A percentile compares a stretch with the other conserved stretches of the same genome.
Evolutionary conservation across 1,284 basidiomycete species (phyloP).

Genomic region (Chalciporus sp.): DNA sequence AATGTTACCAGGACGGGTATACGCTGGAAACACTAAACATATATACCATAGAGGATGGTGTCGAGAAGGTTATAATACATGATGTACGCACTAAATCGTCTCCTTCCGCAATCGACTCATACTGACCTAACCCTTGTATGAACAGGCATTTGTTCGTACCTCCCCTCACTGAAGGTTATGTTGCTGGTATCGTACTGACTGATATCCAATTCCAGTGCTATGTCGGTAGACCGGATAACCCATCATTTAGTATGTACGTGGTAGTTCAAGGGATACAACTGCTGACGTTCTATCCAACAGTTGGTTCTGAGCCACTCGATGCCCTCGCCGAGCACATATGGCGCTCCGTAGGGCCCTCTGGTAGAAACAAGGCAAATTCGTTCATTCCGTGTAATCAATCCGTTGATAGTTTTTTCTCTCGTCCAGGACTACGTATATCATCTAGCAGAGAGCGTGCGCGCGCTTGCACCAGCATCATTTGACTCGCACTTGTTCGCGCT

Average conservation of each 20-base stretch:
- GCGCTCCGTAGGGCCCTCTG: constrained; percentile 78
- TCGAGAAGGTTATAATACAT: constrained; percentile 47
- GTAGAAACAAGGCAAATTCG: constrained; percentile 70
- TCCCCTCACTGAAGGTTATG: not conserved
- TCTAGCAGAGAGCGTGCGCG: constrained; percentile 66
- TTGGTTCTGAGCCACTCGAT: constrained; percentile 78
- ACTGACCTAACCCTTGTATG: not conserved
- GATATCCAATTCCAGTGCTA: constrained; percentile 48
- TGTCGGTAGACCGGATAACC: constrained; percentile 64
- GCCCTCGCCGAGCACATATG: constrained; percentile 70
- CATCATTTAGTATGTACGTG: constrained; percentile 53
- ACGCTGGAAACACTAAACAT: constrained; percentile 54
- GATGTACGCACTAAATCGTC: constrained; percentile 32
- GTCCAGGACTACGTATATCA: constrained; percentile 77
- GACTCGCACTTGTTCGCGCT: constrained; percentile 80
- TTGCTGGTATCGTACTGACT: too few species aligned
- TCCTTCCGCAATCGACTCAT: not conserved
- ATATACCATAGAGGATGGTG: constrained; percentile 47
- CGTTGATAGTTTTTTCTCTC: too few species aligned
- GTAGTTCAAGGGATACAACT: not conserved
- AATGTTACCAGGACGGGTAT: constrained; percentile 54
- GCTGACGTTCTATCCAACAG: constrained; percentile 37
- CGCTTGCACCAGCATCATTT: constrained; percentile 71
- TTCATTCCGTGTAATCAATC: not conserved
- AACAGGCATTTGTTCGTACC: constrained; percentile 25